Conservation (phyloP, 2,329 filamentous ascomycete genomes). For the Eurotiales sp. region DNA sequence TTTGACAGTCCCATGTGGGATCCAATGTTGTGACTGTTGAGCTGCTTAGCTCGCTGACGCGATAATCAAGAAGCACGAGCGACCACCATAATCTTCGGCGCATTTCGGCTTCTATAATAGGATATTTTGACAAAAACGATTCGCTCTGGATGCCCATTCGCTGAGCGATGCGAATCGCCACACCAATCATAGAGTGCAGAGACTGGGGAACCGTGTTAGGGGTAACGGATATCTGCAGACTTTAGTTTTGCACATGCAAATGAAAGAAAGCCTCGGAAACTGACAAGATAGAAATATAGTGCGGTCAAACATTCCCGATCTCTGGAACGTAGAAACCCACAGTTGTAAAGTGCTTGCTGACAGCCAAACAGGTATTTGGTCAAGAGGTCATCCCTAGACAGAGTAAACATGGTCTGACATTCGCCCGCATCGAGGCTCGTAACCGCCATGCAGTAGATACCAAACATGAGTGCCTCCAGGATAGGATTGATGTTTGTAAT, state of each 20-base stretch:
- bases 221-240: slow-evolving; percentile 51
- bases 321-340: slow-evolving; percentile 37
- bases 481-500: slow-evolving; percentile 52
- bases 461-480: slow-evolving; percentile 66
- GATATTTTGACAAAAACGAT: slow-evolving; percentile 42
- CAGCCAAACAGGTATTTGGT: slow-evolving; percentile 43
- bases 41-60: slow-evolving; percentile 64
- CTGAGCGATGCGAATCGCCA: slow-evolving; percentile 65
- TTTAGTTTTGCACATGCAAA: slow-evolving; percentile 21
- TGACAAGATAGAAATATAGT: slow-evolving; percentile 53
- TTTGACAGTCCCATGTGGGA: slow-evolving; percentile 44
- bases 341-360: slow-evolving; percentile 46
- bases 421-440: slow-evolving; percentile 55
- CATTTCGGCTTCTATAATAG: slow-evolving; percentile 62
- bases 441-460: slow-evolving; percentile 62
- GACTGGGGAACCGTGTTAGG: slow-evolving; percentile 59
- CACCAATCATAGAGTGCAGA: slow-evolving; percentile 57
- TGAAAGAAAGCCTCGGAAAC: slow-evolving; percentile 18
- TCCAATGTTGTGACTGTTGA: slow-evolving; percentile 35
- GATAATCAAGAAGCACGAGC: slow-evolving; percentile 64
- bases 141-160: slow-evolving; percentile 67
- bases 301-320: slow-evolving; percentile 50
- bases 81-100: slow-evolving; percentile 73
- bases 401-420: slow-evolving; percentile 41
- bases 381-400: slow-evolving; percentile 37